These are phyloP conservation scores for Aulographum hederae DNA, from an alignment of 2,329 filamentous ascomycete species.

Conservation along the genomic window DNA sequence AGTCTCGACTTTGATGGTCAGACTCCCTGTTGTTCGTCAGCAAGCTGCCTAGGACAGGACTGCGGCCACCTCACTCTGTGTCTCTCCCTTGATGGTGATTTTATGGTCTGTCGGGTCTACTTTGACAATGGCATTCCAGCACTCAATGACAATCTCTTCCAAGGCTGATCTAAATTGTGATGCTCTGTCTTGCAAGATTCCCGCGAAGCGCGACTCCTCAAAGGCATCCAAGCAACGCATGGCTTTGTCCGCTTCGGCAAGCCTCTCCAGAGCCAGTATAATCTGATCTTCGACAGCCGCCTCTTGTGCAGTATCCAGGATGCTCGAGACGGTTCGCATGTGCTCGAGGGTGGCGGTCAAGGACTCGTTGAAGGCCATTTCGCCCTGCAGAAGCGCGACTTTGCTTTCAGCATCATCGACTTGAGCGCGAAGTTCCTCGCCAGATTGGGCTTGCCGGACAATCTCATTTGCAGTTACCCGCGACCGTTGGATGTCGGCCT, in stretches of 20 bases:
- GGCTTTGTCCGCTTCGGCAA: conserved; percentile 32
- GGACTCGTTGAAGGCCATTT: conserved; percentile 40
- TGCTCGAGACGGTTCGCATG: conserved; percentile 28
- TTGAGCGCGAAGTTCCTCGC: conserved; percentile 41
- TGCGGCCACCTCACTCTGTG: conserved; percentile 35
- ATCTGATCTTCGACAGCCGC: conserved; percentile 26
- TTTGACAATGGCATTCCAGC: conserved; percentile 53
- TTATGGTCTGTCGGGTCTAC: conserved; percentile 37
- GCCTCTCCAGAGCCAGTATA: conserved; percentile 25
- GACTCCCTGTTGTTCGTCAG: conserved; percentile 2
- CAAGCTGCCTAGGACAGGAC: no score
- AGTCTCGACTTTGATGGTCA: conserved; percentile 13
- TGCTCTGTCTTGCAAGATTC: conserved; percentile 29
- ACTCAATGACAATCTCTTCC: conserved; percentile 43
- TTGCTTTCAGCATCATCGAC: conserved; percentile 43
- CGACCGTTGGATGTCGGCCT: conserved; percentile 69
- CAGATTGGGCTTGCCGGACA: conserved; percentile 54
- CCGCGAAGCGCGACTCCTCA: conserved; percentile 20
- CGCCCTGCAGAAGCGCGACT: conserved; percentile 34
- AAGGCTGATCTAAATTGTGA: conserved; percentile 49
- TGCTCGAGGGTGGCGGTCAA: conserved; percentile 31
- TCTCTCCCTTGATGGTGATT: conserved; percentile 36
- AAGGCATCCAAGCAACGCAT: conserved; percentile 42
- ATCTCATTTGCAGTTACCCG: conserved; percentile 68
- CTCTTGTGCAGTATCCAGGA: conserved; percentile 27